These are phyloP conservation scores for Ilyonectria sp. DNA, from an alignment of 2,329 filamentous ascomycete species.

Conservation along the genomic window DNA sequence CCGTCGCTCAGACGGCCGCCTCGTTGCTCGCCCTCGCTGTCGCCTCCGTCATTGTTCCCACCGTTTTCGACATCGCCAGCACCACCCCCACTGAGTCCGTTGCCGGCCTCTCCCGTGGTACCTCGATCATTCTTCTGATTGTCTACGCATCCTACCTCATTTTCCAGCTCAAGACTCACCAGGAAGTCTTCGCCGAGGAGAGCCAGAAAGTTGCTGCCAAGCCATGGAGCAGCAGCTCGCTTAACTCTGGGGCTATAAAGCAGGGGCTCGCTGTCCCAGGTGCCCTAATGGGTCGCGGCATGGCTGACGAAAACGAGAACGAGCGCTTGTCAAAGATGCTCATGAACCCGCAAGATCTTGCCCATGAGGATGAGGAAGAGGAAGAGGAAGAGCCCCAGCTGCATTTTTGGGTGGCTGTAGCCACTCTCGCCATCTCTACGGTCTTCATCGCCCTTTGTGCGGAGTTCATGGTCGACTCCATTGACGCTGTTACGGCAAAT, in stretches of 20 bases:
- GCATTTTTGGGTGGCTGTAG: constrained; percentile 78
- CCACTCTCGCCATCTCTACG: constrained; percentile 80
- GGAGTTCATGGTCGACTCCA: constrained; percentile 83
- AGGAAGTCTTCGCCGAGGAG: constrained; percentile 83
- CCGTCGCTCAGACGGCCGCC: constrained; percentile 90
- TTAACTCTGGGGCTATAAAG: constrained; percentile 52
- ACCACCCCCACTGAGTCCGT: constrained; percentile 64
- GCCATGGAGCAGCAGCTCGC: constrained; percentile 57
- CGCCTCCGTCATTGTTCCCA: constrained; percentile 88
- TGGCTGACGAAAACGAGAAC: constrained; percentile 55
- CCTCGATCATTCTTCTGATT: constrained; percentile 84
- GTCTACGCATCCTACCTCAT: constrained; percentile 88
- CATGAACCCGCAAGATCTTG: constrained; percentile 54
- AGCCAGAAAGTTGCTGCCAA: constrained; percentile 82
- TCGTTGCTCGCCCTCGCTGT: constrained; percentile 85
- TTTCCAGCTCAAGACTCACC: constrained; percentile 93
- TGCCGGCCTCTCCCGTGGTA: constrained; percentile 78
- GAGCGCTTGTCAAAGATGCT: constrained; percentile 63
- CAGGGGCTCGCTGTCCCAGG: constrained; percentile 59
- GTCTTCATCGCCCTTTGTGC: constrained; percentile 86
- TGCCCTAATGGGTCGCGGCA: constrained; percentile 55
- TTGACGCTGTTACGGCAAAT: constrained; percentile 75
- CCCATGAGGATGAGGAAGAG: constrained; percentile 67
- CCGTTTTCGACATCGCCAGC: constrained; percentile 78
- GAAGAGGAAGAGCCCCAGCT: constrained; percentile 83